phyloP scores from a whole-genome alignment of 2,329 filamentous ascomycete genomes.

The Aspergillus eucalypticola region DNA sequence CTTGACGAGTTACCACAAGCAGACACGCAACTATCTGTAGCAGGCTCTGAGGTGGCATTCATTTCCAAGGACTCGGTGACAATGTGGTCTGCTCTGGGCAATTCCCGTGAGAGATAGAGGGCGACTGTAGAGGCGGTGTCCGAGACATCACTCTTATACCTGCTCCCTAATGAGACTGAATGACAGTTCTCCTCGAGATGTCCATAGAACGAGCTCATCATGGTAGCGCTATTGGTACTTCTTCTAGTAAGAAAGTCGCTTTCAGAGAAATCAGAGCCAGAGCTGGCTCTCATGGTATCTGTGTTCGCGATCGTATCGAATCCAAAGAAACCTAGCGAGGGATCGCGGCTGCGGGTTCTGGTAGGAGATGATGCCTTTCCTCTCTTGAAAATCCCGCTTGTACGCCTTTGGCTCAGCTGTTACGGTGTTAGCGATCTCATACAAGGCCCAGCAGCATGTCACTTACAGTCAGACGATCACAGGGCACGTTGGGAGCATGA shows the following conservation, averaged over 20 bases:
- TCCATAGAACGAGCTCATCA: background rate
- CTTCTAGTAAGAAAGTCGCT: conserved; percentile 11
- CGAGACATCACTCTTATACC: background rate
- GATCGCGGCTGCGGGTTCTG: conserved; percentile 18
- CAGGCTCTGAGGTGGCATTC: background rate
- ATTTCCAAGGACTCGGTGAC: background rate
- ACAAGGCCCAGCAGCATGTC: background rate
- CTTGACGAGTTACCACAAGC: too few relatives aligned
- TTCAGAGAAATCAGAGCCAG: conserved; percentile 26
- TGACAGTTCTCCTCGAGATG: background rate
- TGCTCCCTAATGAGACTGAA: background rate
- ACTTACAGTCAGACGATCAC: conserved; percentile 56
- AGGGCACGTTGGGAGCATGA: conserved; percentile 54
- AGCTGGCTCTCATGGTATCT: background rate
- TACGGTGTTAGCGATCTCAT: background rate
- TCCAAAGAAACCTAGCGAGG: background rate
- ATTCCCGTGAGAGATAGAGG: background rate
- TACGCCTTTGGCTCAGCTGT: conserved; percentile 27
- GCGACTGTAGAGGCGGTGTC: background rate
- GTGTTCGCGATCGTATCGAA: background rate
- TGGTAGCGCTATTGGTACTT: background rate
- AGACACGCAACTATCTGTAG: too few relatives aligned
- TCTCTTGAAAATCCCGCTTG: conserved; percentile 38
- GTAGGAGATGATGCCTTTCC: conserved; percentile 37
- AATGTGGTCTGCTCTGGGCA: background rate